Evolutionary conservation across 805 yeast genomes (phyloP), one percentile per base, ranked within the genome.

Genomic region (Candida multigemmis): DNA sequence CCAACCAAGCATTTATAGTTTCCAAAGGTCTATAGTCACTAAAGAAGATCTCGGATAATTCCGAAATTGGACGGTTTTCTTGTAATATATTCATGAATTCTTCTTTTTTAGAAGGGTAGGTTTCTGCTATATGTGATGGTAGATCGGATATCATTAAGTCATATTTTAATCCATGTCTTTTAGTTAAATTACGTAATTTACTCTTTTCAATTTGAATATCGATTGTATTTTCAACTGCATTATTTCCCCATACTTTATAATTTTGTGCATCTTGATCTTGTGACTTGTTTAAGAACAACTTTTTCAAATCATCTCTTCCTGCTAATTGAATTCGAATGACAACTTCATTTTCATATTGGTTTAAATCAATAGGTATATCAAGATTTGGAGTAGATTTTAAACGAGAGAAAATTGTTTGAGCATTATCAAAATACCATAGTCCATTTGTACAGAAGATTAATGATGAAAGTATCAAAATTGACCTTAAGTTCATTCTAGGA

Each of bases 1-100:
- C 78, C 36, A 78, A 60, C 93, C 94, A 84, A 1, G 75, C 57
- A 40, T 82, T 66, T 12, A 86, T 77, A 4, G 84, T 68, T 16
- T 69, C 68, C 33, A 83, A 55, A 16, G 79, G 73, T 33, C 87
- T 63, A 52, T 74, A 85, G 26, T 73, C 76, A 34, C 65, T 68
- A 50, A 85, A 85, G 46, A 85, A 85, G 4, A 74, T 35, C 32
- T 77, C 82, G 1, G 60, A 40, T 27, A 39, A 33, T 12, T 14
- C 28, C 23, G 16, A 33, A 33, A 24, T 33, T 28, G 24, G 27
- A 41, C 10, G 14, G 13, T 15, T 14, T 19, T 10, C 14, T 8
- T 6, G 6, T 18, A 20, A 29, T 19, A 33, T 19, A 12, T 14
- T 20, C 7, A 29, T 18, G 7, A n/a, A 7, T 16, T 22, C 17